Percentiles rank a stretch among this genome's conserved stretches.
phyloP scores from a whole-genome alignment of 1,284 basidiomycete species.

The Moesziomyces sp. region DNA sequence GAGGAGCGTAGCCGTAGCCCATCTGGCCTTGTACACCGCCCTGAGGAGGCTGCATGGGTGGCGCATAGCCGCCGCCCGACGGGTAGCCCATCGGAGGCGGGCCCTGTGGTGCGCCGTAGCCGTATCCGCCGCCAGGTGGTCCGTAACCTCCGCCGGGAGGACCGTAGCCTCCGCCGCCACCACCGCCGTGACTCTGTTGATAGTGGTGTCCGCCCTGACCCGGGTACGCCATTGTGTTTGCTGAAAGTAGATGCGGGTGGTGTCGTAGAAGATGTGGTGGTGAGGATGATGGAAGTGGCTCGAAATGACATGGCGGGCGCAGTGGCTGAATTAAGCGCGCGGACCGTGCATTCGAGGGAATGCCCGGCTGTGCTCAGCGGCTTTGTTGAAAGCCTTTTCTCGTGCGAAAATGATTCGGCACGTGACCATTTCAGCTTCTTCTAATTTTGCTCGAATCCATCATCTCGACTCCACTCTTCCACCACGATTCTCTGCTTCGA shows the following conservation, averaged over 20 bases:
- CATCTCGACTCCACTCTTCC: background rate
- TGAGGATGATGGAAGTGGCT: background rate
- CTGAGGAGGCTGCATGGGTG: constrained; percentile 32
- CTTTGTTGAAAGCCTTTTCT: constrained; percentile 10
- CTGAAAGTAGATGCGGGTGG: background rate
- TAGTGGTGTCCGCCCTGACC: constrained; percentile 59
- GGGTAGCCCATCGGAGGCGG: constrained; percentile 27
- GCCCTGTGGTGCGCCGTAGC: constrained; percentile 30
- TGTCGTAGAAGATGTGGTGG: background rate
- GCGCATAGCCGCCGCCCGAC: constrained; percentile 28
- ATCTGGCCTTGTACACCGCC: constrained; percentile 42
- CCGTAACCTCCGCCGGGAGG: constrained; percentile 34
- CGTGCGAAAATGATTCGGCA: constrained; percentile 8
- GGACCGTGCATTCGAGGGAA: constrained; percentile 8
- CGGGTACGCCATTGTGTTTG: constrained; percentile 52
- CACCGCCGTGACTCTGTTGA: constrained; percentile 42
- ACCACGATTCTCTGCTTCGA: background rate
- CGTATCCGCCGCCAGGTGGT: constrained; percentile 33
- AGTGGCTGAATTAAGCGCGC: constrained; percentile 1
- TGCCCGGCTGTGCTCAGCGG: background rate
- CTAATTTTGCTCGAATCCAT: background rate
- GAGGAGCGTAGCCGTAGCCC: constrained; percentile 42
- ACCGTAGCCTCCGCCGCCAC: constrained; percentile 34
- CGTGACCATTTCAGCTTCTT: constrained; percentile 2
- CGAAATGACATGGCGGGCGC: background rate